Base-by-base conservation (phyloP, 768 basidiomycete genomes). In the Agrocybe praecox region DNA sequence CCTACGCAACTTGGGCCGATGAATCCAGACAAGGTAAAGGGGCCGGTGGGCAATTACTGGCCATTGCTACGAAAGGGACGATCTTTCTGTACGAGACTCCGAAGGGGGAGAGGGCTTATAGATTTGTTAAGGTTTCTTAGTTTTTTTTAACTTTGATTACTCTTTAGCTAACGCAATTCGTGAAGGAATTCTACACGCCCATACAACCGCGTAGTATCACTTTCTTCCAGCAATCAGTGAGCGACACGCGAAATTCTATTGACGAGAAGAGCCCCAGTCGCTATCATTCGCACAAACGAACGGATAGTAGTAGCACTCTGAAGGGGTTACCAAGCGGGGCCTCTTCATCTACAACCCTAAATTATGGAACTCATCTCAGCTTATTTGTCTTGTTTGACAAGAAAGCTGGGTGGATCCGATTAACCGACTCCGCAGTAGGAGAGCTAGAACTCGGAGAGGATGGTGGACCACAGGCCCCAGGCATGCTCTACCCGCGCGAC, bases 301-400 rank as follows among this genome's bases (percentile, higher is more conserved):
- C 77, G 33, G 66, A 75, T 48, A 82, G 81, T 57, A 73, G 57
- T 14, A 58, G 72, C 52, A 72, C 78, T 17, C 48, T 76, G 12
- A 77, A 72, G 44, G 68, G 66, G 44, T 63, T 66, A 22, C 69
- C 67, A 32, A 66, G 67, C 45, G 68, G 62, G 43, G 53, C 63
- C 23, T 66, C 76, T 6, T 69, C 75, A 10, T 55, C 69, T 15
- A 65, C 65, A 9, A 67, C 71, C 6, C 64, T 78, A 57, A 75
- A 76, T 53, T 89, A 90, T 64, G 87, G 87, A 18, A 80, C 81
- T 5, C 90, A 92, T 62, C 83, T 90, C 65, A 85, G 84, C 62
- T 73, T 94, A n/a, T 93, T 93, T 65, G 84, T 91, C 55, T 74
- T 87, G 21, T 94, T 94, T 67, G 92, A 94, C 69, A 94, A 94